A percentile compares a stretch with the other conserved stretches of the same genome.
These are phyloP conservation scores for Lachancea nothofagi DNA, from an alignment of 805 yeast genomes.

Conservation along the genomic window DNA sequence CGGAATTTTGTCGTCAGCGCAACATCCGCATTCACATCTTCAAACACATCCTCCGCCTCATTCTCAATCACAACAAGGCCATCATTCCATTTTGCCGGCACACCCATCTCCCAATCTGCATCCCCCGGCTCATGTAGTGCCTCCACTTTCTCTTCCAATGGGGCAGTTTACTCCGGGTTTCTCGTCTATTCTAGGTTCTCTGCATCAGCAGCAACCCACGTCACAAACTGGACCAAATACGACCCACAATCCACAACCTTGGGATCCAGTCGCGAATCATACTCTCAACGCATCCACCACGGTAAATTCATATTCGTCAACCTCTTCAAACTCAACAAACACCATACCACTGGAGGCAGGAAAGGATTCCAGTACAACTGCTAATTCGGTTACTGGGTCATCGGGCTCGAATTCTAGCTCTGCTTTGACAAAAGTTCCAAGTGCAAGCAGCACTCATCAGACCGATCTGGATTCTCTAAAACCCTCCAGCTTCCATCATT, in stretches of 20 bases:
- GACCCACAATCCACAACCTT: no score
- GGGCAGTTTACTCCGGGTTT: conserved; percentile 11
- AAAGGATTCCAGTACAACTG: not conserved
- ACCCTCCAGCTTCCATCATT: not conserved
- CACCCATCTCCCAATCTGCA: conserved; percentile 5
- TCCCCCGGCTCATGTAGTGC: conserved; percentile 5
- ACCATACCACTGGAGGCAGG: not conserved
- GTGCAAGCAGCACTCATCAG: not conserved
- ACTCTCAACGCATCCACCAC: conserved; percentile 7
- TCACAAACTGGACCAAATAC: not conserved
- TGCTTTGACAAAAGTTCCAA: not conserved
- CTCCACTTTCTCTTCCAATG: conserved; percentile 6
- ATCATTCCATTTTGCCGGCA: conserved; percentile 1
- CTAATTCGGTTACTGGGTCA: not conserved
- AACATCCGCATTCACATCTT: not conserved
- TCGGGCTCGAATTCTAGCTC: not conserved
- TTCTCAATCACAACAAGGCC: no score
- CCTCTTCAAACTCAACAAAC: conserved; percentile 2
- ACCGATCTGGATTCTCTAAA: not conserved
- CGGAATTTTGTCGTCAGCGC: conserved; percentile 34
- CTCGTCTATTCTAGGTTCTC: conserved; percentile 7
- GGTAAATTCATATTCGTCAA: conserved; percentile 9
- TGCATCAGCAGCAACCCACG: conserved; percentile 3
- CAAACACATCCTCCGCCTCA: conserved; percentile 1
- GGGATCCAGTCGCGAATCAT: conserved; percentile 1